Evolutionary conservation across 2,329 filamentous ascomycete genomes (phyloP), one percentile per base, ranked within the genome.

Genomic region (Alternaria gaisen): DNA sequence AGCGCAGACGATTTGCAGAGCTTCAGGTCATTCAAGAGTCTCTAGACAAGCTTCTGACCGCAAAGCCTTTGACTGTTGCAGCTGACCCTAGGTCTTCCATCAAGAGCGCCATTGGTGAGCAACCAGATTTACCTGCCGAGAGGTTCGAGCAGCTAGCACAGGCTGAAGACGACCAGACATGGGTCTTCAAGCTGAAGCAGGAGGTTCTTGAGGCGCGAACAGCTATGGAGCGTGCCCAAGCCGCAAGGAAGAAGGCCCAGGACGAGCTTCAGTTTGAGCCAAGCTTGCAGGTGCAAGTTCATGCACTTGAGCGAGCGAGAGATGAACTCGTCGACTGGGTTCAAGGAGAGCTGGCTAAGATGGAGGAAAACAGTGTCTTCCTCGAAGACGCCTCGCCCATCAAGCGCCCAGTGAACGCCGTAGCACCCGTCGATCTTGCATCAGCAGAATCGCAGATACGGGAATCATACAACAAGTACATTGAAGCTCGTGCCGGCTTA

Each of bases 321-420:
- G 79, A 84, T 58, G 82, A 84, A 60, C 72, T 86, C 43, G 79
- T 85, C 5, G 75, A 80, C 44, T 86, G 84, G 84, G 78, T 85
- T 7, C 83, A 86, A 66, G 78, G 79, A 41, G 83, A 83, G 43
- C 66, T 86, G 46, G 76, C 80, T 18, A 81, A 80, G 63, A 65
- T 81, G 61, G 72, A 75, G 36, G 78, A 80, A 61, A 76, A 79
- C 22, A 75, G 71, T 3, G 67, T 74, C 1, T 72, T 76, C 11
- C 64, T 76, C 5, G 76, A 78, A 52, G 71, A 77, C 60, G 68
- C 71, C 10, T 77, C 73, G 3, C 75, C 75, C 2, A 61, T 75
- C 47, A 77, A 78, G 44, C 70, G 69, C 12, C 48, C 63, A 50
- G 46, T 42, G 12, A 53, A 47, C 12, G 56, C 20, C 8, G 9